A percentile compares a stretch with the other conserved stretches of the same genome.
Conservation (phyloP, 2,329 filamentous ascomycete species). For the Cordyceps sp. region DNA sequence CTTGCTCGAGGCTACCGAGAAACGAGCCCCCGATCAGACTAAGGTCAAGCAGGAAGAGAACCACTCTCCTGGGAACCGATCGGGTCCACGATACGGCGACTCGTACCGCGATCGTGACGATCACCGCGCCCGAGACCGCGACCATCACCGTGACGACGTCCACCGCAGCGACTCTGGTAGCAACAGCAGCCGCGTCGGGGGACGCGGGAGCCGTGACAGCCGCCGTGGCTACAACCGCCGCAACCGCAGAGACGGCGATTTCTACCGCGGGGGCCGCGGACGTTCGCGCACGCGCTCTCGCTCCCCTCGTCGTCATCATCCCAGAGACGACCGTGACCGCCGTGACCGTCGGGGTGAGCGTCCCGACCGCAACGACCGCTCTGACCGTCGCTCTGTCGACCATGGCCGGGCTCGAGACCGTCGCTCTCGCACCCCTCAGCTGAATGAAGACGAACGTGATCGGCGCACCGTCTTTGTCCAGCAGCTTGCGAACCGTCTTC, state of each 20-base stretch:
- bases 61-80: background rate
- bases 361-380: slow-evolving; percentile 30
- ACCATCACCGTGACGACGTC: slow-evolving; percentile 42
- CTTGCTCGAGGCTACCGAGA: slow-evolving; percentile 71
- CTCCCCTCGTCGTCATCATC: slow-evolving; percentile 47
- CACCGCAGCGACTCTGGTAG: slow-evolving; percentile 63
- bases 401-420: slow-evolving; percentile 33
- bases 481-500: slow-evolving; percentile 84
- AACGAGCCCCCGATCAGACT: slow-evolving; percentile 34
- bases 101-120: slow-evolving; percentile 29
- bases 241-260: slow-evolving; percentile 59
- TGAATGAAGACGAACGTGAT: slow-evolving; percentile 91
- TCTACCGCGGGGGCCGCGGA: slow-evolving; percentile 36
- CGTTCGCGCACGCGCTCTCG: slow-evolving; percentile 54
- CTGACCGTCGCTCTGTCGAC: slow-evolving; percentile 33
- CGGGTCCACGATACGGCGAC: background rate
- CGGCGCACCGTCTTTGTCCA: slow-evolving; percentile 96
- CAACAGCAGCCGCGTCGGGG: slow-evolving; percentile 70
- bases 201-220: slow-evolving; percentile 52
- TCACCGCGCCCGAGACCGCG: slow-evolving; percentile 38
- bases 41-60: slow-evolving; percentile 25
- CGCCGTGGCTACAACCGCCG: slow-evolving; percentile 52
- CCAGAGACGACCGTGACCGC: slow-evolving; percentile 34
- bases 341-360: slow-evolving; percentile 15
- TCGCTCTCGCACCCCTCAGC: slow-evolving; percentile 46